Conservation (phyloP, 2,329 filamentous ascomycete species). For the Penicillium capsulatum region DNA sequence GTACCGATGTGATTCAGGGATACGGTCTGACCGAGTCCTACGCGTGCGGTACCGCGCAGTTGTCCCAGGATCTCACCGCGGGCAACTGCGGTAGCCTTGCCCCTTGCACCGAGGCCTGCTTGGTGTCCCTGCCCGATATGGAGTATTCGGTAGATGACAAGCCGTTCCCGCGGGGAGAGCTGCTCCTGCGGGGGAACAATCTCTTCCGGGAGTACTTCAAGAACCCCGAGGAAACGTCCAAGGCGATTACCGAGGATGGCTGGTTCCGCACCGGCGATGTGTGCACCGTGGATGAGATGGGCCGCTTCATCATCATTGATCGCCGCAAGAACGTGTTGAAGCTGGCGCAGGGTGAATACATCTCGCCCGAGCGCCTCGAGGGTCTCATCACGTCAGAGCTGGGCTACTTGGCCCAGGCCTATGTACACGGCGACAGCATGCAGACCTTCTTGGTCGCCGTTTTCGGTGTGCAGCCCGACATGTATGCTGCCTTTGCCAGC, state of each 20-base stretch:
- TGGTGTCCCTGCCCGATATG: constrained; percentile 87
- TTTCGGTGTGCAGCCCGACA: constrained; percentile 80
- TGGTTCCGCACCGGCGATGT: constrained; percentile 99
- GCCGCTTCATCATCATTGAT: constrained; percentile 89
- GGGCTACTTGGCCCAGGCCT: constrained; percentile 72
- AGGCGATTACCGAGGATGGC: constrained; percentile 77
- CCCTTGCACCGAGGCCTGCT: constrained; percentile 67
- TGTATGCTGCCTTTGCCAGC: constrained; percentile 75
- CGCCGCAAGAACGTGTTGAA: constrained; percentile 99
- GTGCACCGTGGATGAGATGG: constrained; percentile 74
- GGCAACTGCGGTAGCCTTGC: constrained; percentile 78
- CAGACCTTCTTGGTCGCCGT: constrained; percentile 79
- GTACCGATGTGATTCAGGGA: constrained; percentile 74
- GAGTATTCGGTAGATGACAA: constrained; percentile 86
- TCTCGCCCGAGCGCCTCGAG: constrained; percentile 94
- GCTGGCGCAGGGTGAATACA: constrained; percentile 94
- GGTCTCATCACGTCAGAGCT: constrained; percentile 85
- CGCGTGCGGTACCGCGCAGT: constrained; percentile 68
- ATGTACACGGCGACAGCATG: constrained; percentile 83
- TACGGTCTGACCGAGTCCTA: constrained; percentile 95
- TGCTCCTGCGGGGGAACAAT: constrained; percentile 74
- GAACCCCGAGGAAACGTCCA: constrained; percentile 80
- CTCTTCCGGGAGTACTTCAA: constrained; percentile 86
- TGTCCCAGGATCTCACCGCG: constrained; percentile 63
- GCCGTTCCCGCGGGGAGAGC: constrained; percentile 83